Evolutionary conservation across 169 alveolate species (phyloP), one percentile per base, ranked within the genome.

Genomic region (Plasmodium chabaudi): DNA sequence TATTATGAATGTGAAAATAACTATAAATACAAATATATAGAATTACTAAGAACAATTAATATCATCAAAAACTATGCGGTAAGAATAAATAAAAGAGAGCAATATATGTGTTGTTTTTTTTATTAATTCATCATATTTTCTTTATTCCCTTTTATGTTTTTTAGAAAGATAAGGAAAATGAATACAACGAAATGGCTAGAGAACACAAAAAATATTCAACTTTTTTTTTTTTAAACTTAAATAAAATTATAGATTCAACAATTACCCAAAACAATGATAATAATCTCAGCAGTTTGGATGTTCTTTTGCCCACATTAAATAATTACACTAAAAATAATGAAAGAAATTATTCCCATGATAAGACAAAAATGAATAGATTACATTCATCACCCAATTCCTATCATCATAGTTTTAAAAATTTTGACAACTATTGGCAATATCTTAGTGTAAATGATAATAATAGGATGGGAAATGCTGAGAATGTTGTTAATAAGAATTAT

Each of bases 101-200:
- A 34, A 61, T 63, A 12, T 9, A 10, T 15, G 59, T 67, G 9
- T 44, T 9, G 51, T 23, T 6, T 19, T 6, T 19, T 25, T 25
- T 61, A 61, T 9, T 15, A 21, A 27, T 27, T 27, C 84, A 12
- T 49, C 19, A 1, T 10, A 21, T 42, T 21, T 21, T n/a, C 17
- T 21, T 59, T 70, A n/a, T 57, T 5, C 61, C 7, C 27, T 57
- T 57, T 57, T 57, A 15, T 57, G n/a, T 0, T 57, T 57, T 57
- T 57, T 57, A 77, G 88, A 77, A 63, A 27, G 88, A 77, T 46
- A 77, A 77, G 42, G 77, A 77, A 64, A 64, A 63, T 55, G 88
- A 77, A 68, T 77, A 68, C 75, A 64, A 57, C 13, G 59, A 64
- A 64, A n/a, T 77, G 49, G 27, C 25, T 55, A 69, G 59, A 63